A percentile compares a stretch with the other conserved stretches of the same genome.
Conservation (phyloP, 2,329 filamentous ascomycete species). For the Phaeosphaeria sp. region DNA sequence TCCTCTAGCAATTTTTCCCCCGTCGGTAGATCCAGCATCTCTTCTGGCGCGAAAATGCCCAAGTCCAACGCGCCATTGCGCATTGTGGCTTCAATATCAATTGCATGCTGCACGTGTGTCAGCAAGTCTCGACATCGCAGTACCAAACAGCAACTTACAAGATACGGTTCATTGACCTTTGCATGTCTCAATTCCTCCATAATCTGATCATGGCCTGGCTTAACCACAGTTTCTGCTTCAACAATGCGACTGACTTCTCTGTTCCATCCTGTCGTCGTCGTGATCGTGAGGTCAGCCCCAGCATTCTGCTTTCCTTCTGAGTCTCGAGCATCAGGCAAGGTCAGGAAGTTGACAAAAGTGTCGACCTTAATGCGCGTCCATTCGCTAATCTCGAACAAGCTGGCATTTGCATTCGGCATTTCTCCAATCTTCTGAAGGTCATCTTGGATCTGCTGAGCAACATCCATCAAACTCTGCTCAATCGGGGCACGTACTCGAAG, state of each 20-base stretch:
- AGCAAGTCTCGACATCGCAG: conserved; percentile 5
- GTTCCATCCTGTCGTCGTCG: conserved; percentile 19
- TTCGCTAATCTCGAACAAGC: conserved; percentile 72
- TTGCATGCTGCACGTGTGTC: conserved; percentile 51
- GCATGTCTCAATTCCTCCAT: conserved; percentile 23
- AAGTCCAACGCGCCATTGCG: conserved; percentile 58
- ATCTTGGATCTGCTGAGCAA: conserved; percentile 69
- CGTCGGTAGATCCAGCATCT: conserved; percentile 50
- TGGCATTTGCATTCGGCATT: conserved; percentile 63
- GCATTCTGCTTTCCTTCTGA: conserved; percentile 4
- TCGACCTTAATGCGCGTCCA: conserved; percentile 79
- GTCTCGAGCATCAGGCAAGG: conserved; percentile 53
- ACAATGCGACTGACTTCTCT: conserved; percentile 25
- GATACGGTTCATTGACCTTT: conserved; percentile 38
- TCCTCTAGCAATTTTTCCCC: conserved; percentile 47
- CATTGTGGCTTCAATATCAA: conserved; percentile 64
- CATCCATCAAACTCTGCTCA: conserved; percentile 48
- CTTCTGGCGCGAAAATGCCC: conserved; percentile 59
- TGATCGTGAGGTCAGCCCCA: conserved; percentile 26
- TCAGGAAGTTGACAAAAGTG: conserved; percentile 83
- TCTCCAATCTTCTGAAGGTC: conserved; percentile 70
- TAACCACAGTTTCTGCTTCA: conserved; percentile 1
- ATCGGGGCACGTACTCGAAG: conserved; percentile 61
- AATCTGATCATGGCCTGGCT: conserved; percentile 6
- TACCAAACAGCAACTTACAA: conserved; percentile 39